A percentile compares a stretch with the other conserved stretches of the same genome.
Conservation (phyloP, 345 rosid genomes). For the Erysimum cheiranthoides region DNA sequence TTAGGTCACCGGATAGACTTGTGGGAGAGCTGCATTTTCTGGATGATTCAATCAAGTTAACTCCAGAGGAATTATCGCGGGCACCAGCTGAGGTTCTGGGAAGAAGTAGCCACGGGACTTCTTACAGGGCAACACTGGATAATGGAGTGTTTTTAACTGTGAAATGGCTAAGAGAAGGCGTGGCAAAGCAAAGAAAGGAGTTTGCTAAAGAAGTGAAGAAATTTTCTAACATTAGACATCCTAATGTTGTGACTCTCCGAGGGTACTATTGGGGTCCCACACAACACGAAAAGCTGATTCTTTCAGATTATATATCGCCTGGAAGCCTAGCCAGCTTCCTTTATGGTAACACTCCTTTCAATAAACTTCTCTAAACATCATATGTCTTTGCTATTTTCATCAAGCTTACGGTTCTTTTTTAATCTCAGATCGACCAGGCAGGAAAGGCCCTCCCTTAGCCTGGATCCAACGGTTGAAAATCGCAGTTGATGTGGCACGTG, state of each 20-base stretch:
- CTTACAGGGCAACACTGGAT: conserved; percentile 90
- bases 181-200: conserved; percentile 93
- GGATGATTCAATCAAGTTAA: conserved; percentile 81
- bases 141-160: conserved; percentile 86
- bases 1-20: conserved; percentile 87
- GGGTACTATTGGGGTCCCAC: conserved; percentile 99
- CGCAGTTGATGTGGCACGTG: conserved; percentile 97
- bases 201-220: conserved; percentile 98
- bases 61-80: conserved; percentile 93
- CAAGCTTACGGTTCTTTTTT: conserved; percentile 32
- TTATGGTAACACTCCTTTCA: conserved; percentile 62
- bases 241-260: conserved; percentile 91
- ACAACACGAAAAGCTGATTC: conserved; percentile 97
- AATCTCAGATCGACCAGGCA: conserved; percentile 85
- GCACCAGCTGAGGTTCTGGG: conserved; percentile 99
- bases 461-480: conserved; percentile 91
- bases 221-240: conserved; percentile 93
- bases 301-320: conserved; percentile 88
- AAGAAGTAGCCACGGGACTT: conserved; percentile 98
- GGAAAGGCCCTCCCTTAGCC: conserved; percentile 78
- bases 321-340: conserved; percentile 99
- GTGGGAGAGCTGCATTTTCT: conserved; percentile 93
- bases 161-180: conserved; percentile 98
- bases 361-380: background rate
- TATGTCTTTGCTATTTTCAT: background rate